phyloP scores from a whole-genome alignment of 257 asterid genomes.

The Osmanthus fragrans region DNA sequence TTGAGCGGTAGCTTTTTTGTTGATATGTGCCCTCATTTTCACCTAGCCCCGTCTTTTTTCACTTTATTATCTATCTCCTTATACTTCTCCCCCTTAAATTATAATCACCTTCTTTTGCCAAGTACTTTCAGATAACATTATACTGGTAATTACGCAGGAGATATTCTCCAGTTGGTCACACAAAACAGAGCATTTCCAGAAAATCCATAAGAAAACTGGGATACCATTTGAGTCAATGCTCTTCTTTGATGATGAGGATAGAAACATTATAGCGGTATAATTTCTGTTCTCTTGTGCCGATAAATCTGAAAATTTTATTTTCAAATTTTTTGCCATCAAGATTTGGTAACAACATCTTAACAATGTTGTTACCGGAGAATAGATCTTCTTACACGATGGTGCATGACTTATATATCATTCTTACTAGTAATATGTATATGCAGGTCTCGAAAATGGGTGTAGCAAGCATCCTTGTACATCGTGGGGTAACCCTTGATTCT shows the following conservation, averaged over 20 bases:
- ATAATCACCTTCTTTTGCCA: neutral
- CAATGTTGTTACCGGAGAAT: neutral
- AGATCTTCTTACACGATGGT: neutral
- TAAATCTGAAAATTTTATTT: neutral
- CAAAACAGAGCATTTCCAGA: constrained; percentile 40
- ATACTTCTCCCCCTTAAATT: neutral
- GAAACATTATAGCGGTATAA: constrained; percentile 33
- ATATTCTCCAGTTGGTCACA: constrained; percentile 37
- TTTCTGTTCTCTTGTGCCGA: neutral
- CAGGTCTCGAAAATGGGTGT: constrained; percentile 44
- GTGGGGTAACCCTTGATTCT: constrained; percentile 37
- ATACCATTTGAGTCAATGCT: constrained; percentile 37
- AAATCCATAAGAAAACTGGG: constrained; percentile 8
- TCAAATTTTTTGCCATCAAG: neutral
- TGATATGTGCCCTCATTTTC: neutral
- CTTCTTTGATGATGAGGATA: constrained; percentile 41
- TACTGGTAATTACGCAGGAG: constrained; percentile 30
- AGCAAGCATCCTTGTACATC: constrained; percentile 30
- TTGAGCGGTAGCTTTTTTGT: neutral
- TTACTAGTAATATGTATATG: neutral
- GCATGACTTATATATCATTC: neutral
- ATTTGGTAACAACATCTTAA: neutral
- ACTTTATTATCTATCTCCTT: neutral
- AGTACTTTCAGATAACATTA: neutral
- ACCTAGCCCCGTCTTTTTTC: neutral